Base-by-base conservation (phyloP, 257 asterid species). In the Parsonsia alboflavescens region DNA sequence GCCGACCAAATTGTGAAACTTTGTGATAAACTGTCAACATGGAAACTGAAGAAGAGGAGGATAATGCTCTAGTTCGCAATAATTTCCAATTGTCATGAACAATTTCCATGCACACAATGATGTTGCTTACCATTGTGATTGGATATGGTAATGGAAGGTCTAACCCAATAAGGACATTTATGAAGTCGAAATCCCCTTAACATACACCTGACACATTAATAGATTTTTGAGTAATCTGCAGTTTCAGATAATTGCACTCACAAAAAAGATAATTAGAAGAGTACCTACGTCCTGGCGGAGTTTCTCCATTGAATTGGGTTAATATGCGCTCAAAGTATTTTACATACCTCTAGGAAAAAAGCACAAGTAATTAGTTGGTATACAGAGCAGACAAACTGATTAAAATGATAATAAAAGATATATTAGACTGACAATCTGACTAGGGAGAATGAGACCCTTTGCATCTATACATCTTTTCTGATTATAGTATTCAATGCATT, bases 271-370 rank as follows among this genome's bases (percentile, higher is more conserved):
- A 53, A 76, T 77, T 76, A 80, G 89, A 83, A 80, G 83, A 84
- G 92, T 94, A 94, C 99, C 99, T 94, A 86, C 98, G 99, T 81
- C 96, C 97, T 67, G 95, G 82, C 52, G 96, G 97, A 50, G 87
- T 81, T 87, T 90, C 99, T 61, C 97, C 97, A 76, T 86, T 85
- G 87, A 86, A 90, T 66, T 86, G 82, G 26, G 73, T 77, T 88
- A 87, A 71, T 75, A 88, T 85, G 73, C 80, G 87, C 82, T 90
- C 98, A 73, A 90, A 94, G 81, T 92, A 94, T 78, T 94, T 89
- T 82, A 94, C 99, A 67, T 90, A 94, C 83, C 99, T 90, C 99
- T 94, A 77, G 81, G 77, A 26, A 81, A 79, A 76, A 19, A 76
- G 70, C 62, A 71, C 77, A 63, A 46, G 57, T 19, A 58, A 72